These are phyloP conservation scores for Leccinum subatratum DNA, from an alignment of 1,284 basidiomycete genomes.

Conservation along the genomic window DNA sequence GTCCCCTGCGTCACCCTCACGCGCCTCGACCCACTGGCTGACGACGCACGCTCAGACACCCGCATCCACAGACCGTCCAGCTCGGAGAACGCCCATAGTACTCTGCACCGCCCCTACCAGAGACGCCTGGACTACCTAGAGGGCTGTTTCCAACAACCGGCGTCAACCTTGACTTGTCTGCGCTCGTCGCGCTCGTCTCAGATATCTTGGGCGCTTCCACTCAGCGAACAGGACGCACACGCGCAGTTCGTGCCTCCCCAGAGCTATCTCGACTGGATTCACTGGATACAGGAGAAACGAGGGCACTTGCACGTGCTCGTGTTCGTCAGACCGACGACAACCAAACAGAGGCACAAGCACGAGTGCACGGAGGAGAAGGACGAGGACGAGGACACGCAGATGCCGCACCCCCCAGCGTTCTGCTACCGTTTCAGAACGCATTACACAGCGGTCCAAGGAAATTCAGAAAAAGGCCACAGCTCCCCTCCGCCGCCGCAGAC, in stretches of 20 bases:
- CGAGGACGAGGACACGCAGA: constrained; percentile 27
- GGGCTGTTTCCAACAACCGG: constrained; percentile 45
- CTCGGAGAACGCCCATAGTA: constrained; percentile 53
- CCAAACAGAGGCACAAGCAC: constrained; percentile 1
- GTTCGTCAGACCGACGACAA: constrained; percentile 17
- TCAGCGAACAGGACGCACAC: constrained; percentile 52
- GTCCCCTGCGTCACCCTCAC: constrained; percentile 52
- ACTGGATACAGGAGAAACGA: constrained; percentile 32
- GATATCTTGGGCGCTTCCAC: constrained; percentile 69
- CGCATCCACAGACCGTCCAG: constrained; percentile 64
- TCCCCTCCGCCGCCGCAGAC: constrained; percentile 14
- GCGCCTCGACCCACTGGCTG: constrained; percentile 50
- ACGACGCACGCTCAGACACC: constrained; percentile 23
- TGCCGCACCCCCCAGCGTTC: constrained; percentile 45
- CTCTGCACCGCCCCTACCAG: constrained; percentile 22
- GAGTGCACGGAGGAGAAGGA: not conserved
- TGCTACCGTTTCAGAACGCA: constrained; percentile 72
- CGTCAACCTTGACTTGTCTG: constrained; percentile 77
- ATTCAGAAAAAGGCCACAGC: constrained; percentile 53
- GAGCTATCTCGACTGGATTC: constrained; percentile 55
- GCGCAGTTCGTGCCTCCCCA: constrained; percentile 56
- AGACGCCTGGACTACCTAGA: constrained; percentile 15
- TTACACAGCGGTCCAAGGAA: constrained; percentile 68
- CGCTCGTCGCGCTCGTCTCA: constrained; percentile 77
- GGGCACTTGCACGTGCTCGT: constrained; percentile 5